phyloP scores from a whole-genome alignment of 1,284 basidiomycete genomes.

The Irpex sp. region DNA sequence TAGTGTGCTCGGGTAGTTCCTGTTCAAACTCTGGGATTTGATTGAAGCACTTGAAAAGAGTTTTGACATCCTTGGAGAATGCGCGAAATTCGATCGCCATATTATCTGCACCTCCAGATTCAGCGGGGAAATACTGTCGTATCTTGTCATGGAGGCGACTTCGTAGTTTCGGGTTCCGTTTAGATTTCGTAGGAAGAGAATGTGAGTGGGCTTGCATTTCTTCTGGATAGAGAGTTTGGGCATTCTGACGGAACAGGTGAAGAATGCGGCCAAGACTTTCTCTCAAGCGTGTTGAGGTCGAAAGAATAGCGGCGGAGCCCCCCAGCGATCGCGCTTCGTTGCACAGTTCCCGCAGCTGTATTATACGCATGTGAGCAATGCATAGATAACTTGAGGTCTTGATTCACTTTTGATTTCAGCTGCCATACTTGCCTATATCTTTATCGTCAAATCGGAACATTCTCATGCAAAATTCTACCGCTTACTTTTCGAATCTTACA shows the following conservation, averaged over 20 bases:
- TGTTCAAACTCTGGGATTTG: conserved; percentile 19
- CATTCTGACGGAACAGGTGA: conserved; percentile 75
- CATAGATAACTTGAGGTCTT: too few species aligned
- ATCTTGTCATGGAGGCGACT: background rate
- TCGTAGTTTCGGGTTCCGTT: background rate
- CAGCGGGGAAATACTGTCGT: background rate
- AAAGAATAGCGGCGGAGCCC: conserved; percentile 77
- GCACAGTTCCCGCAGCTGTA: conserved; percentile 74
- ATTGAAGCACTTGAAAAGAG: conserved; percentile 16
- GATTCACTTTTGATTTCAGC: conserved; percentile 70
- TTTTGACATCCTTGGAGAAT: conserved; percentile 12
- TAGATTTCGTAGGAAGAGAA: conserved; percentile 4
- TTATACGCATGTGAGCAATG: background rate
- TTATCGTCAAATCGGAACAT: too few species aligned
- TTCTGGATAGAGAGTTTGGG: conserved; percentile 75
- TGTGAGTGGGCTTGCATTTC: conserved; percentile 57
- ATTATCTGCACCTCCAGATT: background rate
- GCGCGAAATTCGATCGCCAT: conserved; percentile 4
- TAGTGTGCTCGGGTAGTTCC: conserved; percentile 14
- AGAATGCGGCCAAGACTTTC: conserved; percentile 71
- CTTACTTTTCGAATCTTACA: too few species aligned
- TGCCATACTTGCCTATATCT: conserved; percentile 28
- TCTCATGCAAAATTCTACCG: too few species aligned
- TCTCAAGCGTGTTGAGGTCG: conserved; percentile 72
- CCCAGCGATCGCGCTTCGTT: conserved; percentile 79